Conservation (phyloP, 495 filamentous ascomycete genomes). For the Penicillium silybi region DNA sequence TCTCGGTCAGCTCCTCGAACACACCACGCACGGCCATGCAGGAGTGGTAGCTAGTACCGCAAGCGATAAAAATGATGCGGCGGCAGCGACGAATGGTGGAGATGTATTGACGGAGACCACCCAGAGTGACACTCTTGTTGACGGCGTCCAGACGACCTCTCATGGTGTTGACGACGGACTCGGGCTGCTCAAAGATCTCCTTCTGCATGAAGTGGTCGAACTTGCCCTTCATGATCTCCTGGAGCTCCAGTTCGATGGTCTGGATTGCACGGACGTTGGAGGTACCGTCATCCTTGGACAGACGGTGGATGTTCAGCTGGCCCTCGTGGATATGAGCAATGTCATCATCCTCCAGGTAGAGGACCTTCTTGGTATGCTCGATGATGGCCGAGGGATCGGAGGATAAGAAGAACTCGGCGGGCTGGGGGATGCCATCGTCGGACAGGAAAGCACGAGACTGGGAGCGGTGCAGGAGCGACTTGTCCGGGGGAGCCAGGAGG, state of each 20-base stretch:
- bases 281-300: slow-evolving; percentile 92
- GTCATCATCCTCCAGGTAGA: slow-evolving; percentile 98
- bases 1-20: slow-evolving; percentile 97
- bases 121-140: slow-evolving; percentile 91
- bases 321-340: slow-evolving; percentile 99
- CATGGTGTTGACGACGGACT: slow-evolving; percentile 99
- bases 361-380: slow-evolving; percentile 99
- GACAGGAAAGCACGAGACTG: slow-evolving; percentile 98
- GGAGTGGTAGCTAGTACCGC: slow-evolving; percentile 95
- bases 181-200: slow-evolving; percentile 99
- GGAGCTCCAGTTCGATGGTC: slow-evolving; percentile 95
- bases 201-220: slow-evolving; percentile 99
- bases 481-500: slow-evolving; percentile 85
- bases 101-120: slow-evolving; percentile 93
- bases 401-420: slow-evolving; percentile 98
- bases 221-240: slow-evolving; percentile 99
- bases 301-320: slow-evolving; percentile 95
- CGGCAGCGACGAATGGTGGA: slow-evolving; percentile 93
- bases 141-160: slow-evolving; percentile 90
- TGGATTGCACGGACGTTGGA: slow-evolving; percentile 97
- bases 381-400: slow-evolving; percentile 98
- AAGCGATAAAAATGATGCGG: slow-evolving; percentile 96
- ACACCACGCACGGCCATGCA: slow-evolving; percentile 98
- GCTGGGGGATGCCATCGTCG: slow-evolving; percentile 93
- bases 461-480: slow-evolving; percentile 93